Evolutionary conservation across 2,329 filamentous ascomycete genomes (phyloP), one percentile per base, ranked within the genome.

Genomic region (Penicillium concentricum): DNA sequence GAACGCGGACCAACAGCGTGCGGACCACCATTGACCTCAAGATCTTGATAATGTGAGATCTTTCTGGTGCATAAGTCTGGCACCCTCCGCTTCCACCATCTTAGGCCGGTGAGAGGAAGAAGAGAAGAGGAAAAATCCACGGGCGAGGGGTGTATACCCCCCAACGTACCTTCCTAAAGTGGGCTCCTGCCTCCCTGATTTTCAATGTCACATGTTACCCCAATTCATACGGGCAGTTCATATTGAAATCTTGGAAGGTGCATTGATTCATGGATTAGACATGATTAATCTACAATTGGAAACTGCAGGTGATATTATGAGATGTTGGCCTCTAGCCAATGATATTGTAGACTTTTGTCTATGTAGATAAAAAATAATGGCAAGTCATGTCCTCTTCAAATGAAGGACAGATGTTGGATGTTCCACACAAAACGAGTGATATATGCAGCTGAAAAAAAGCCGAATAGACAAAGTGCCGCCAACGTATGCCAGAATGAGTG

Each of bases 391-490:
- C 47, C 18, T 34, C 15, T 38, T 20, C 34, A 20, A 30, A 16
- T 24, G 10, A 49, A 26, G 24, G 24, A n/a, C 5, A 18, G 35
- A 46, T 16, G n/a, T 44, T 24, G 24, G 38, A n/a, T 51, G 26
- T 35, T 18, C 35, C 28, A 28, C 34, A 35, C 20, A 3, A 34
- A 56, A 46, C 32, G 54, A 56, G 35, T 34, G 54, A 52, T 46
- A 52, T 56, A 24, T 56, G 48, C 41, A 56, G 34, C 54, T 15
- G 7, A 15, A 32, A 34, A 42, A 51, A 34, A 9, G 46, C 26
- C 30, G 30, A 35, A 55, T 30, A 34, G 41, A 52, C 34, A 39
- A 20, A 15, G 13, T 50, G n/a, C n/a, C 54, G 35, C 22, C 41
- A 52, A 52, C 5, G 20, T 35, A 34, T 56, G 53, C 26, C 45